Conservation (phyloP, 1,284 basidiomycete species). For the Schizopora paradoxa region DNA sequence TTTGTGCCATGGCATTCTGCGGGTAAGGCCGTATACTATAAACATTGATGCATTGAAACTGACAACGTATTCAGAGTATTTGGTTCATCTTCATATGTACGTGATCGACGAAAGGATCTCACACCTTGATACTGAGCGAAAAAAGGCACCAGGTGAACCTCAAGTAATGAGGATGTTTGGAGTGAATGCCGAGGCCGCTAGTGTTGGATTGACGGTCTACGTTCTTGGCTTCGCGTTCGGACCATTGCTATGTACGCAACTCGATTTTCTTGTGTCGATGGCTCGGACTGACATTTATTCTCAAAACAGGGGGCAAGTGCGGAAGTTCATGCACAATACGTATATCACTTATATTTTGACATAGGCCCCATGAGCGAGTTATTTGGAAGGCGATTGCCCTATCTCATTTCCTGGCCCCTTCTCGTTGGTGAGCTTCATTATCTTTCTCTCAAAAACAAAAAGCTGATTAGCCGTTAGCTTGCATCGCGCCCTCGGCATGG, state of each 20-base stretch:
- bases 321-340: neutral
- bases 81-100: conserved; percentile 23
- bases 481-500: conserved; percentile 20
- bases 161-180: conserved; percentile 21
- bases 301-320: conserved; percentile 21
- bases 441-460: neutral
- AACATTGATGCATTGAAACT: neutral
- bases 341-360: neutral
- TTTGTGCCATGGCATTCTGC: conserved; percentile 19
- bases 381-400: conserved; percentile 22
- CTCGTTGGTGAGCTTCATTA: conserved; percentile 19
- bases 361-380: conserved; percentile 26
- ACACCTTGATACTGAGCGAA: neutral
- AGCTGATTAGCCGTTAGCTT: conserved; percentile 5
- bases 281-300: neutral
- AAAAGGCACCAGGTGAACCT: conserved; percentile 24
- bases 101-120: conserved; percentile 2
- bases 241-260: conserved; percentile 24
- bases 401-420: conserved; percentile 24
- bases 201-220: conserved; percentile 25
- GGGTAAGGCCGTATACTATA: too few relatives aligned
- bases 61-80: conserved; percentile 15
- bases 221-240: conserved; percentile 27
- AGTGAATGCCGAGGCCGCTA: conserved; percentile 22
- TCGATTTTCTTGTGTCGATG: neutral